These are phyloP conservation scores for Tetracladium maxilliforme DNA, from an alignment of 2,329 filamentous ascomycete species.

Conservation along the genomic window DNA sequence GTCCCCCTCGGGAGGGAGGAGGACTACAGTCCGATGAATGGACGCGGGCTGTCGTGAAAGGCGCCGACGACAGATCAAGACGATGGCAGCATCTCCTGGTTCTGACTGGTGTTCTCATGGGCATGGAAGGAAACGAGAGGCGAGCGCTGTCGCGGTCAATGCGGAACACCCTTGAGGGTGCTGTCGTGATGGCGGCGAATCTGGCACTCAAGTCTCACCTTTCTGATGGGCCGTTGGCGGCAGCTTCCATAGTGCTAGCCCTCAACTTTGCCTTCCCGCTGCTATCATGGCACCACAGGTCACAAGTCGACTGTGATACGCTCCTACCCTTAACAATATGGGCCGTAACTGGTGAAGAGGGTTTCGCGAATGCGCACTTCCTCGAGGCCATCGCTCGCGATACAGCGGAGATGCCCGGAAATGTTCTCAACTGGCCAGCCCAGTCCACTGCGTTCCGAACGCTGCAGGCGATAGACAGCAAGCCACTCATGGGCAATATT, in stretches of 20 bases:
- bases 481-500: constrained; percentile 43
- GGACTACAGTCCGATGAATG: constrained; percentile 32
- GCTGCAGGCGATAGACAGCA: constrained; percentile 36
- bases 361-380: constrained; percentile 50
- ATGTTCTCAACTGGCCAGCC: constrained; percentile 43
- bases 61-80: constrained; percentile 38
- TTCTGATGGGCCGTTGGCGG: constrained; percentile 31
- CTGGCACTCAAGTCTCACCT: constrained; percentile 37
- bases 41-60: constrained; percentile 20
- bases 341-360: constrained; percentile 42
- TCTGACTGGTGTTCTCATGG: constrained; percentile 44
- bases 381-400: constrained; percentile 47
- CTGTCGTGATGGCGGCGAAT: constrained; percentile 45
- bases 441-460: constrained; percentile 40
- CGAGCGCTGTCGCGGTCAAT: constrained; percentile 36
- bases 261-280: constrained; percentile 50
- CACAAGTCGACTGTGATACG: constrained; percentile 38
- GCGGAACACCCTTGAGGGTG: constrained; percentile 40
- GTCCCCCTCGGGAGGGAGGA: constrained; percentile 44
- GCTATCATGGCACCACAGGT: constrained; percentile 34
- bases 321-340: constrained; percentile 43
- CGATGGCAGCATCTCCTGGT: constrained; percentile 54
- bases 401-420: constrained; percentile 29
- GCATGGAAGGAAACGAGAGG: constrained; percentile 40
- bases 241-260: constrained; percentile 37